Evolutionary conservation across 208 protist genomes (phyloP).

Genomic region (Histomonas meleagridis): DNA sequence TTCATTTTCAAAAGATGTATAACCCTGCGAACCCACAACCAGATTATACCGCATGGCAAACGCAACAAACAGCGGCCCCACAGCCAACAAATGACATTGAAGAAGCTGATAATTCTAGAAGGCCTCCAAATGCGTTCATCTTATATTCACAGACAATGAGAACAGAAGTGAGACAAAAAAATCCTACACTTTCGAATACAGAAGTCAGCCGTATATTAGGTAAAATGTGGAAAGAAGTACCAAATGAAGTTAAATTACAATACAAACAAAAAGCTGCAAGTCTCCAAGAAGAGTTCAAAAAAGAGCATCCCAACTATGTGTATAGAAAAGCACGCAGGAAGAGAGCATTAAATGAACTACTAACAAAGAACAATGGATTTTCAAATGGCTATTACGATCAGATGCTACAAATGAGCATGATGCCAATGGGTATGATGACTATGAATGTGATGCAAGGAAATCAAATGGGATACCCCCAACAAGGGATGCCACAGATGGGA

Average conservation of each 20-base stretch:
- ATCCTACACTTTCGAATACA: background rate
- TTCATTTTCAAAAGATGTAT: too few species aligned
- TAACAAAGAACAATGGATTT: background rate
- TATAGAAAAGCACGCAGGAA: constrained; percentile 28
- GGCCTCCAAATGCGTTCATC: constrained; percentile 17
- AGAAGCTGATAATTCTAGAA: background rate
- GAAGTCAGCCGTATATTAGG: background rate
- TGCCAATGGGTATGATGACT: too few species aligned
- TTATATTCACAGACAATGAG: constrained; percentile 18
- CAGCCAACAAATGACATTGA: background rate
- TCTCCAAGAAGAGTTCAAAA: background rate
- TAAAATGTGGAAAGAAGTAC: constrained; percentile 22
- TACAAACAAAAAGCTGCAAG: constrained; percentile 1
- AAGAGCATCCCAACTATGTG: background rate
- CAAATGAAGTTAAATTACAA: background rate
- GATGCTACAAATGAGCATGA: too few species aligned
- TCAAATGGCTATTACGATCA: too few species aligned
- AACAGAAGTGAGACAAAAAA: background rate
- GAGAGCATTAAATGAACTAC: background rate
- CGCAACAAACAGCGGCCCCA: too few species aligned
- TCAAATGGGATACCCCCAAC: too few species aligned
- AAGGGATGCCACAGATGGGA: too few species aligned
- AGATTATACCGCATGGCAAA: too few species aligned
- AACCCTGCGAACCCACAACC: too few species aligned
- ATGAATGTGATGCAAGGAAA: too few species aligned